These are phyloP conservation scores for Beta corolliflora DNA, from an alignment of 179 eudicot species.

Conservation along the genomic window DNA sequence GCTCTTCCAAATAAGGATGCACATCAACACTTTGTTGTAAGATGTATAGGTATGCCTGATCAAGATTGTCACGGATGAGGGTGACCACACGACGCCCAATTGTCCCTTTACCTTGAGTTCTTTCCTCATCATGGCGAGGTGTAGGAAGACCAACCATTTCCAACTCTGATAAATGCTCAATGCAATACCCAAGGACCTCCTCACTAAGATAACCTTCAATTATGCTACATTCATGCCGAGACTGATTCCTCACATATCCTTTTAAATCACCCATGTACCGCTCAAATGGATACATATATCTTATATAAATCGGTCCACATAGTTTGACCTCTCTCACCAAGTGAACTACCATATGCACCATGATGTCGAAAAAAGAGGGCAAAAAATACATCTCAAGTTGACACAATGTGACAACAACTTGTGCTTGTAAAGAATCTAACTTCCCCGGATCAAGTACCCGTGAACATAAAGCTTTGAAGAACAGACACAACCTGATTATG, in stretches of 20 bases:
- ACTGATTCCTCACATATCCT: slow-evolving; percentile 9
- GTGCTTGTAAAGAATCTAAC: not conserved
- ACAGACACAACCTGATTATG: no score
- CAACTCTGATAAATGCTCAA: not conserved
- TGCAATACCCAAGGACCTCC: slow-evolving; percentile 17
- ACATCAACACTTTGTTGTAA: not conserved
- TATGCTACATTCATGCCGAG: slow-evolving; percentile 15
- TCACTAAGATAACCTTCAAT: not conserved
- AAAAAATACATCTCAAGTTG: slow-evolving; percentile 18
- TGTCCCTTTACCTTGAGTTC: not conserved
- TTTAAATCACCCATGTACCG: not conserved
- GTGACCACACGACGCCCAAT: not conserved
- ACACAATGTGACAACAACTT: not conserved
- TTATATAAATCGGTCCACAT: slow-evolving; percentile 10
- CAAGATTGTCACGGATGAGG: not conserved
- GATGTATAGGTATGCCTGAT: slow-evolving; percentile 9
- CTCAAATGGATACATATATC: slow-evolving; percentile 22
- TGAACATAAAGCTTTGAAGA: no score
- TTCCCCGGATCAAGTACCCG: not conserved
- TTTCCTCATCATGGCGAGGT: not conserved
- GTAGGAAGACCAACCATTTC: slow-evolving; percentile 23
- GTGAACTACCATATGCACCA: slow-evolving; percentile 14
- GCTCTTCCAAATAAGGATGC: slow-evolving; percentile 3
- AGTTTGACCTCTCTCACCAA: slow-evolving; percentile 20
- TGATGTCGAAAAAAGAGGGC: slow-evolving; percentile 11